A percentile compares a stretch with the other conserved stretches of the same genome.
Evolutionary conservation across 768 basidiomycete genomes (phyloP).

Genomic region (Russula griseocarnosa): DNA sequence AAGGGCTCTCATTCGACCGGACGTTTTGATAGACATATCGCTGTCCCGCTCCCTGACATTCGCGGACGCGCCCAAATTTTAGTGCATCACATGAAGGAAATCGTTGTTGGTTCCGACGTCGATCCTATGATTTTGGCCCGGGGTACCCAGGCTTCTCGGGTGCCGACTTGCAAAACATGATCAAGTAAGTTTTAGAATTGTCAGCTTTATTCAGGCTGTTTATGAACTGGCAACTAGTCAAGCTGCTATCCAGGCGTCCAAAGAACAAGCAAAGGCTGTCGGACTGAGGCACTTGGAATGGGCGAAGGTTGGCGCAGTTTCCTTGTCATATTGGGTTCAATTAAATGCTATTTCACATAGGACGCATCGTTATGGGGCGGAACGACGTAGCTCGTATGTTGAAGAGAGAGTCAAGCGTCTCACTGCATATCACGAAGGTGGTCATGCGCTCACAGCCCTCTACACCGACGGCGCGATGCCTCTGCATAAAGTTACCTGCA

Average conservation of each 20-base stretch:
- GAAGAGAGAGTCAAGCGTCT: slow-evolving; percentile 80
- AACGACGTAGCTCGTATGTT: slow-evolving; percentile 85
- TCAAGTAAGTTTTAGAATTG: slow-evolving; percentile 63
- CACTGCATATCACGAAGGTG: slow-evolving; percentile 98
- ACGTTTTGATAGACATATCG: slow-evolving; percentile 90
- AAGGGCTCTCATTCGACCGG: slow-evolving; percentile 95
- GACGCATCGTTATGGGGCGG: slow-evolving; percentile 95
- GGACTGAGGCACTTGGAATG: slow-evolving; percentile 87
- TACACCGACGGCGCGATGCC: slow-evolving; percentile 96
- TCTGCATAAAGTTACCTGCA: slow-evolving; percentile 94
- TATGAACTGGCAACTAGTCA: slow-evolving; percentile 42
- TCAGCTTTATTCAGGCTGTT: background rate
- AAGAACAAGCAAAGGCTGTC: slow-evolving; percentile 73
- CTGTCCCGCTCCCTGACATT: slow-evolving; percentile 92
- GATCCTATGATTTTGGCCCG: slow-evolving; percentile 87
- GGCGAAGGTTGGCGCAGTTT: slow-evolving; percentile 71
- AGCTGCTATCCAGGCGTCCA: slow-evolving; percentile 93
- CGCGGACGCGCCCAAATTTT: slow-evolving; percentile 92
- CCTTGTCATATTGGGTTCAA: background rate
- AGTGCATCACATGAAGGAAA: slow-evolving; percentile 82
- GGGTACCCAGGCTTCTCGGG: slow-evolving; percentile 97
- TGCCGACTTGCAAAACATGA: slow-evolving; percentile 94
- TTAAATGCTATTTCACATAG: slow-evolving; percentile 35
- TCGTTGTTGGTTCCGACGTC: slow-evolving; percentile 65
- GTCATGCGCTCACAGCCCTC: slow-evolving; percentile 90